These are phyloP conservation scores for Letharia lupina DNA, from an alignment of 495 filamentous ascomycete species.

Conservation along the genomic window DNA sequence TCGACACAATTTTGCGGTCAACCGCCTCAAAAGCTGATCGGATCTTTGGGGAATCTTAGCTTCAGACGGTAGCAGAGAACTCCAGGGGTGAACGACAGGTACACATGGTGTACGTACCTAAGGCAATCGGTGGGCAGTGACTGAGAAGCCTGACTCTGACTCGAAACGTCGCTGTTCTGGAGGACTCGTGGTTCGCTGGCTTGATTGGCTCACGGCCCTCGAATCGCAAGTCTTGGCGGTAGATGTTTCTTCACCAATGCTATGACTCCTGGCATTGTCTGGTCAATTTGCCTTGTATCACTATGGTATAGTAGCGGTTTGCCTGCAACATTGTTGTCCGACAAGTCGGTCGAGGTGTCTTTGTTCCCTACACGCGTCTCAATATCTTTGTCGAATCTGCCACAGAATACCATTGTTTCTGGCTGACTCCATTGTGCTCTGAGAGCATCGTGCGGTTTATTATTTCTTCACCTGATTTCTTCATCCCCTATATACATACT, in stretches of 20 bases:
- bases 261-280: not conserved
- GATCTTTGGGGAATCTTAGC: not conserved
- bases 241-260: not conserved
- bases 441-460: not conserved
- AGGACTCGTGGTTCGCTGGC: not conserved
- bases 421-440: not conserved
- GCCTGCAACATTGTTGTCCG: not conserved
- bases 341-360: not conserved
- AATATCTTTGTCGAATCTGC: not conserved
- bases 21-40: too few species aligned
- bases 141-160: not conserved
- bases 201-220: conserved; percentile 2
- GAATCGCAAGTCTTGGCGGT: not conserved
- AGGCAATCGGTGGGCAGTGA: not conserved
- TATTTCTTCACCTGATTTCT: not conserved
- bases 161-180: not conserved
- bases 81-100: not conserved
- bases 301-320: not conserved
- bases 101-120: not conserved
- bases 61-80: not conserved
- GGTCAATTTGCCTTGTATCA: not conserved
- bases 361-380: not conserved
- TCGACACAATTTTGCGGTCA: too few species aligned
- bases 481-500: not conserved
- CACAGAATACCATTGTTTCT: not conserved